Evolutionary conservation across 768 basidiomycete genomes (phyloP).

Genomic region (Tephrocybe rancida): DNA sequence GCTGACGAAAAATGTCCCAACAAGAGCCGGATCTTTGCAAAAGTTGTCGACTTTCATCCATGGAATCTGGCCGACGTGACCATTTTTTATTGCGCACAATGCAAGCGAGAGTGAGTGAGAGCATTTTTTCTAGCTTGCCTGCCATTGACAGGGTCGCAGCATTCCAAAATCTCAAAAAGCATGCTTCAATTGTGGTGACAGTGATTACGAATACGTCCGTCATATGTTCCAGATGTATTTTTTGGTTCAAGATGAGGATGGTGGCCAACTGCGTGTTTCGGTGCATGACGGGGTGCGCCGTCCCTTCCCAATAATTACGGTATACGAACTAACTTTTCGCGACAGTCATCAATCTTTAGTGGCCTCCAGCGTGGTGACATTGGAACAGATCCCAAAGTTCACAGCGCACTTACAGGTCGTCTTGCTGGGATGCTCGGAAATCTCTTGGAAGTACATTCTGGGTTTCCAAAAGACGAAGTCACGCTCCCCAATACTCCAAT

Average conservation of each 20-base stretch:
- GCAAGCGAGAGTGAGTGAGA: constrained; percentile 51
- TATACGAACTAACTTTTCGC: background rate
- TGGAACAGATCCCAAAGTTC: constrained; percentile 37
- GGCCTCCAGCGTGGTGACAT: constrained; percentile 48
- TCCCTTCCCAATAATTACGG: background rate
- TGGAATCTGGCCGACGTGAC: constrained; percentile 48
- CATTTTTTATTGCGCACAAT: constrained; percentile 52
- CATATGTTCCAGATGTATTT: constrained; percentile 53
- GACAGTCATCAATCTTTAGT: constrained; percentile 46
- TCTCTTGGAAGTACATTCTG: constrained; percentile 41
- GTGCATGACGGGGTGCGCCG: constrained; percentile 47
- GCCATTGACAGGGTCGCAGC: constrained; percentile 29
- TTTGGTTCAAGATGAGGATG: constrained; percentile 51
- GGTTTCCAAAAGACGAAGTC: constrained; percentile 5
- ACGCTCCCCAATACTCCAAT: constrained; percentile 10
- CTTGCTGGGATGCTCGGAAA: constrained; percentile 51
- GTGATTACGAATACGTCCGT: constrained; percentile 49
- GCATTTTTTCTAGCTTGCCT: background rate
- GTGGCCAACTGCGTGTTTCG: constrained; percentile 43
- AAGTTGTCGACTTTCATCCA: constrained; percentile 60
- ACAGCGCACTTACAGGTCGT: constrained; percentile 37
- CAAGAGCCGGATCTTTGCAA: constrained; percentile 47
- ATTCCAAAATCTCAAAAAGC: constrained; percentile 40
- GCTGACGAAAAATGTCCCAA: constrained; percentile 31
- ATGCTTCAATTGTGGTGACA: constrained; percentile 57